Percentiles rank a stretch among this genome's conserved stretches.
These are phyloP conservation scores for Samsoniella hepiali DNA, from an alignment of 2,329 filamentous ascomycete genomes.

Conservation along the genomic window DNA sequence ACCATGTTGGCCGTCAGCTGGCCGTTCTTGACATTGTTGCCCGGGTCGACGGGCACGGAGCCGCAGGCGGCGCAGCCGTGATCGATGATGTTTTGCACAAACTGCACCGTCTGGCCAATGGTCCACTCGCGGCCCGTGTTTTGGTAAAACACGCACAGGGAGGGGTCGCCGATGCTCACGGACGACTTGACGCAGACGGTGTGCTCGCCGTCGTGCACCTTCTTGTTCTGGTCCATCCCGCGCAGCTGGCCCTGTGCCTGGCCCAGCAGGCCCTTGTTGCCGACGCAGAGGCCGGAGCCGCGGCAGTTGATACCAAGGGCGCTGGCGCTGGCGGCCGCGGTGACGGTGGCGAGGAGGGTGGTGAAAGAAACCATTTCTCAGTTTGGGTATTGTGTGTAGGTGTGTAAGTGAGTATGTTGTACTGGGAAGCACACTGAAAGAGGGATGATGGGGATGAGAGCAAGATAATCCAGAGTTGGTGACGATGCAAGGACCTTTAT, in stretches of 20 bases:
- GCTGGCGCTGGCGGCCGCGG: background rate
- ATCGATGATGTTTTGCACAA: conserved; percentile 15
- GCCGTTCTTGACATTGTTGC: conserved; percentile 21
- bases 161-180: conserved; percentile 17
- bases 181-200: conserved; percentile 19
- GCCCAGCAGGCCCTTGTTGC: conserved; percentile 19
- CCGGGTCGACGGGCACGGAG: conserved; percentile 16
- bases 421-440: background rate
- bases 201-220: conserved; percentile 18
- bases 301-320: conserved; percentile 22
- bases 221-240: conserved; percentile 19
- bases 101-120: conserved; percentile 18
- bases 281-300: conserved; percentile 20
- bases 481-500: background rate
- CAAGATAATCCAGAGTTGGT: background rate
- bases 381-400: background rate
- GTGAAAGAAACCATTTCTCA: background rate
- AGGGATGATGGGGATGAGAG: background rate
- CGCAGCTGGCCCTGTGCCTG: conserved; percentile 18
- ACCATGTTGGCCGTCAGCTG: conserved; percentile 22
- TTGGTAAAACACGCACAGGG: conserved; percentile 21
- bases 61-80: conserved; percentile 17
- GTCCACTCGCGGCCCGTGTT: conserved; percentile 20
- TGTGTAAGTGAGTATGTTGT: background rate
- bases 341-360: conserved; percentile 1